A percentile compares a stretch with the other conserved stretches of the same genome.
Evolutionary conservation across 2,329 filamentous ascomycete genomes (phyloP).

Genomic region (Hypomyces rosellus): DNA sequence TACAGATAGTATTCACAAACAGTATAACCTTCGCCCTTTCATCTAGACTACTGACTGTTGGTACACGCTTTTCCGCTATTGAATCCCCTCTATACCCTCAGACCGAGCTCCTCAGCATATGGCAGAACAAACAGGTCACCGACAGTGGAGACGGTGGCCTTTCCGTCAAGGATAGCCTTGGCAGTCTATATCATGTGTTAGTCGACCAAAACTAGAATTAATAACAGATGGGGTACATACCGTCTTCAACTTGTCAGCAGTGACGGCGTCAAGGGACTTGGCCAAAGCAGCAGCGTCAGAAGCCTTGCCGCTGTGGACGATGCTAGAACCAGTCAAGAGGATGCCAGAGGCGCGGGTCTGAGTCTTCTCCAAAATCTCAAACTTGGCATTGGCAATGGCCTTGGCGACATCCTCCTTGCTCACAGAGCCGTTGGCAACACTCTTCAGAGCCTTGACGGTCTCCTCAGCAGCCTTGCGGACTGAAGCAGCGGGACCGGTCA

Average conservation of each 20-base stretch:
- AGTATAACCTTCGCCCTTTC: conserved; percentile 28
- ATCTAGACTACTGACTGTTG: conserved; percentile 38
- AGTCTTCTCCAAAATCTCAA: conserved; percentile 75
- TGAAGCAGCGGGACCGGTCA: conserved; percentile 66
- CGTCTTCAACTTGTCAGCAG: conserved; percentile 75
- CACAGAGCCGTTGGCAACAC: conserved; percentile 67
- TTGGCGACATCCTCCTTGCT: conserved; percentile 84
- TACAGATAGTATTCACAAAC: conserved; percentile 39
- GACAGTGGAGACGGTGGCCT: conserved; percentile 82
- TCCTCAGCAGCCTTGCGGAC: conserved; percentile 69
- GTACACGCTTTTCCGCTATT: conserved; percentile 34
- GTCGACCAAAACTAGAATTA: conserved; percentile 20
- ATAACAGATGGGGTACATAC: conserved; percentile 39
- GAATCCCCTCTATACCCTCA: conserved; percentile 70
- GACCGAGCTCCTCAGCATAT: conserved; percentile 87
- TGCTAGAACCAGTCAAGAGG: conserved; percentile 75
- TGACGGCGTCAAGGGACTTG: conserved; percentile 74
- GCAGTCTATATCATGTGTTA: conserved; percentile 57
- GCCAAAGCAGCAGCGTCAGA: conserved; percentile 77
- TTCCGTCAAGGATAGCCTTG: conserved; percentile 79
- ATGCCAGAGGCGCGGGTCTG: conserved; percentile 73
- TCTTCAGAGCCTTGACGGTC: conserved; percentile 76
- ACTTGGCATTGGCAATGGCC: conserved; percentile 89
- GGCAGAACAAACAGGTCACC: conserved; percentile 89
- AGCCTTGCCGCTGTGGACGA: conserved; percentile 74